Conservation (phyloP, 352 stramenopile genomes). For the Phytophthora fragariae region DNA sequence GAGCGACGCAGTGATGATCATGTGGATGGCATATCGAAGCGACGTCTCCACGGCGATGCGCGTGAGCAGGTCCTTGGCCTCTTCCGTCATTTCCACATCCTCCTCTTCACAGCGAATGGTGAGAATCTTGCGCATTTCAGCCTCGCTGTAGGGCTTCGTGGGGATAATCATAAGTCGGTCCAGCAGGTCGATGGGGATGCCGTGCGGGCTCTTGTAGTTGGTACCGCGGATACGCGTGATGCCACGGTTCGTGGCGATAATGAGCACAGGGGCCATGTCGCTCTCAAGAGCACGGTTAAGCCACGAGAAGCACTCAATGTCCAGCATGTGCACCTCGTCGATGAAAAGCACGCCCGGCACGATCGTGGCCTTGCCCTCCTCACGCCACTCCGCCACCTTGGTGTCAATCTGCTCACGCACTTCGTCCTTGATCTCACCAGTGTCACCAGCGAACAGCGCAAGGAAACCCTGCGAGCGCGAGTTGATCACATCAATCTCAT, state of each 20-base stretch:
- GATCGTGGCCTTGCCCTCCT: constrained; percentile 98
- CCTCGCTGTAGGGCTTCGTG: constrained; percentile 96
- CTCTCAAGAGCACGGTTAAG: constrained; percentile 98
- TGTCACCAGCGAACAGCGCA: constrained; percentile 99
- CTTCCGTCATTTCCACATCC: constrained; percentile 98
- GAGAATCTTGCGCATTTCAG: constrained; percentile 97
- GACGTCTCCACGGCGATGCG: constrained; percentile 98
- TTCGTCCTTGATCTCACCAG: constrained; percentile 99
- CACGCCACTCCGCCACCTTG: constrained; percentile 97
- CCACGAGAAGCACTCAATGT: constrained; percentile 99
- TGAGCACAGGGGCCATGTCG: constrained; percentile 97
- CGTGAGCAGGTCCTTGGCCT: constrained; percentile 97
- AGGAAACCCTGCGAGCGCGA: constrained; percentile 98
- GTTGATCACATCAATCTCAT: constrained; percentile 99
- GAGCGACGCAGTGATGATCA: constrained; percentile 98
- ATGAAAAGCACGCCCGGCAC: constrained; percentile 99
- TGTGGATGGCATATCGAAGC: constrained; percentile 99
- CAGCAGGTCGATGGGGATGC: constrained; percentile 98
- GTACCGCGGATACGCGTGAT: constrained; percentile 98
- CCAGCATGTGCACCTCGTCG: constrained; percentile 99
- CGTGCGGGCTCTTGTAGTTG: constrained; percentile 99
- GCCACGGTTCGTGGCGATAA: constrained; percentile 99
- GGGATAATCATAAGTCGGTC: constrained; percentile 99
- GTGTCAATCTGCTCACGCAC: constrained; percentile 99
- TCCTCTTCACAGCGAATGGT: constrained; percentile 98